Base-by-base conservation (phyloP, 2,329 filamentous ascomycete species). In the Aspergillus sp. region DNA sequence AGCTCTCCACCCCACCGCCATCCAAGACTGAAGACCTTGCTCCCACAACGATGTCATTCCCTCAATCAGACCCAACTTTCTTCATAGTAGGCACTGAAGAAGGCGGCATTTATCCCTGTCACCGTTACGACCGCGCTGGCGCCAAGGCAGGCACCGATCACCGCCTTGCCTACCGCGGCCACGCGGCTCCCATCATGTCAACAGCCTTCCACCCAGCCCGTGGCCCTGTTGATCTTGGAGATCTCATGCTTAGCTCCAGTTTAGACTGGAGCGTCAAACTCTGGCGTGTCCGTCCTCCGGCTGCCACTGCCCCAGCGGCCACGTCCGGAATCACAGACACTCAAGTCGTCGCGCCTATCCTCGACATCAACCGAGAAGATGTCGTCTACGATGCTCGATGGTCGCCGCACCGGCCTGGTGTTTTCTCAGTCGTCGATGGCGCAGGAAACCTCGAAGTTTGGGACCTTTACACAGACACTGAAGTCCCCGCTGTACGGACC, bases 71-170 rank as follows among this genome's bases (percentile, higher is more conserved):
- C 69, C 95, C 95, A 3, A 99, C 95, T 0, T 98, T 96, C 75
- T 99, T 99, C 81, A 86, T 99, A 3, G 90, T 96, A 34, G 95
- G 96, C 41, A 96, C 93, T 26, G 95, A 99, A 78, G 95, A 99
- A 79, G 96, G 96, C 50, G 89, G 89, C 47, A 97, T 99, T 62
- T 96, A 95, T 75, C 93, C 95, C 0, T 97, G 96, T 71, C 95
- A 99, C 74, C 85, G 95, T 60, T 99, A 99, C 77, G 95, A 99
- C 75, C 90, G 96, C 62, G 95, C 96, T 5, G 95, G 95, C 57
- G 95, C 95, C 63, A 98, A 98, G 79, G 93, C 95, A 4, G 95
- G 95, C 48, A 91, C 97, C 24, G 96, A 99, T 72, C 85, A 89
- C 55, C 87, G 93, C 60, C 87, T 97, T 58, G 88, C 87, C 64